phyloP scores from a whole-genome alignment of 2,329 filamentous ascomycete species.

The Cladosporium sp. region DNA sequence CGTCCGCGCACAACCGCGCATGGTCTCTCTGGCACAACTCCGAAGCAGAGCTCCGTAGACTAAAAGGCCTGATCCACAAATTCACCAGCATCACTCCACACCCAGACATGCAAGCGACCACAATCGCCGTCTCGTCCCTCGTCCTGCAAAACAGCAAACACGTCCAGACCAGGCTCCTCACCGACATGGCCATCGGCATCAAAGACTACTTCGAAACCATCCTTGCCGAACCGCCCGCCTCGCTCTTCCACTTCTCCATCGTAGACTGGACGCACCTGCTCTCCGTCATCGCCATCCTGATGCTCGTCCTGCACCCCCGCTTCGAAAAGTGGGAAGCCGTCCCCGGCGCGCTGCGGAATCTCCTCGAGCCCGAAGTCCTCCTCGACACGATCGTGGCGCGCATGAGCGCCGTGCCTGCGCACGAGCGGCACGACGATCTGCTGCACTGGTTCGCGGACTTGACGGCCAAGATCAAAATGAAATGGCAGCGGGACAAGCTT shows the following conservation, averaged over 20 bases:
- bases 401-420: neutral
- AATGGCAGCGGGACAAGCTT: constrained; percentile 8
- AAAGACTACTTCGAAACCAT: constrained; percentile 36
- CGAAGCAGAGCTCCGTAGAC: constrained; percentile 8
- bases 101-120: constrained; percentile 25
- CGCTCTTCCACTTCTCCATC: constrained; percentile 30
- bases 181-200: constrained; percentile 23
- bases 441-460: constrained; percentile 8
- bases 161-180: neutral
- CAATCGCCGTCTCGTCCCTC: constrained; percentile 25
- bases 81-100: constrained; percentile 17
- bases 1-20: neutral
- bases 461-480: constrained; percentile 5
- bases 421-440: constrained; percentile 2
- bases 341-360: constrained; percentile 10
- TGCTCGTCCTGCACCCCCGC: constrained; percentile 8
- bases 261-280: constrained; percentile 34
- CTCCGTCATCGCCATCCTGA: constrained; percentile 20
- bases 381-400: constrained; percentile 17
- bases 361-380: constrained; percentile 12
- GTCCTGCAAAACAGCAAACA: constrained; percentile 28
- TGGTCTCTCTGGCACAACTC: constrained; percentile 17
- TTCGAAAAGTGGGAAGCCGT: constrained; percentile 18
- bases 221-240: constrained; percentile 27
- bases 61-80: constrained; percentile 6